These are phyloP conservation scores for Chrysophaeum taylorii DNA, from an alignment of 352 stramenopile species.

Conservation along the genomic window DNA sequence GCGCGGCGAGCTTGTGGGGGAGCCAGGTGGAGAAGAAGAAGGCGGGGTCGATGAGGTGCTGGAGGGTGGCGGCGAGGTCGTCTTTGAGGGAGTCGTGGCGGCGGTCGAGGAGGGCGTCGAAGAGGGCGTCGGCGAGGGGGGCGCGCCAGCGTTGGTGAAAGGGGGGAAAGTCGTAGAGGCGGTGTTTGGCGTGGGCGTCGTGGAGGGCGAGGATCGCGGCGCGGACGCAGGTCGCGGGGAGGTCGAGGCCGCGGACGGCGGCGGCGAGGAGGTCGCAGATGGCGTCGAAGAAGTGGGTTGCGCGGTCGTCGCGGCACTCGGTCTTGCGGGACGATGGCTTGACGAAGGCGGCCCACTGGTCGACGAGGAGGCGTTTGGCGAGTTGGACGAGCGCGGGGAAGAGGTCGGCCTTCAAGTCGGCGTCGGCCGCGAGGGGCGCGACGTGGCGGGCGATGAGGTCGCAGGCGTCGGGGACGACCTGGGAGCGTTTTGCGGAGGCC, in stretches of 20 bases:
- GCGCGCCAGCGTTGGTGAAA: background rate
- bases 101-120: background rate
- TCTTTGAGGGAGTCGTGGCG: background rate
- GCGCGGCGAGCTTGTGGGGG: background rate
- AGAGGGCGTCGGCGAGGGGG: background rate
- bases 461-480: background rate
- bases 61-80: background rate
- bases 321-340: background rate
- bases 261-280: background rate
- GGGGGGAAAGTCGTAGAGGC: background rate
- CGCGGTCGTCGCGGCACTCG: background rate
- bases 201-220: background rate
- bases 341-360: conserved; percentile 4
- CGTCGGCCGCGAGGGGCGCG: background rate
- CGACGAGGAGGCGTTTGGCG: background rate
- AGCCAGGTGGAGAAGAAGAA: background rate
- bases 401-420: background rate
- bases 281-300: background rate
- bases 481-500: background rate
- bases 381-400: background rate
- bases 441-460: background rate
- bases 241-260: background rate
- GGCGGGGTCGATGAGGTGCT: background rate
- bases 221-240: background rate
- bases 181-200: background rate